Base-by-base conservation (phyloP, 306 rosid species). In the Heteromeles arbutifolia region DNA sequence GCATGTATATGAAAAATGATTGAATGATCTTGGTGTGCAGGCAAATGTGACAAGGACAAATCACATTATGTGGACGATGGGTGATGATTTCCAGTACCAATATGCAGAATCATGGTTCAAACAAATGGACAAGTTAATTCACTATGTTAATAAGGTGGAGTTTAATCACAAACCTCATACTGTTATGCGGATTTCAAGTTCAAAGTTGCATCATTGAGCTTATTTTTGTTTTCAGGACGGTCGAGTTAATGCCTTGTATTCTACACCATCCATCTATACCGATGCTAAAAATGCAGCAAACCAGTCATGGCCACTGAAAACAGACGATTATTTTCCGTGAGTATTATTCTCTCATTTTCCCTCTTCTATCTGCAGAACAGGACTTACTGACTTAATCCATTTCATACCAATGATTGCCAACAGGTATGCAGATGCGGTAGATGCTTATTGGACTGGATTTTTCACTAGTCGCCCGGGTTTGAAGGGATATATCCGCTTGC, bases 51-150 rank as follows among this genome's bases (percentile, higher is more conserved):
- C 98, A 1, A 85, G 91, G 87, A 85, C 91, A 25, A 90, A 87
- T 75, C 98, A 94, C 78, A 85, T 94, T 37, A 94, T 94, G 97
- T 94, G 94, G 94, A 94, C 98, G 64, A 94, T 94, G 98, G 98
- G 98, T 56, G 97, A 91, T 82, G 98, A 94, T 87, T 94, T 94
- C 74, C 78, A 50, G 73, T 94, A 94, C 85, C 97, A 91, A 75
- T 90, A 91, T 87, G 98, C 97, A 6, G 98, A 94, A 76, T 73
- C 89, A 69, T 94, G 97, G 98, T 94, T 91, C 77, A 94, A 85
- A 75, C 94, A 94, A 82, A 88, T 94, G 97, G 98, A 94, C 78
- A 94, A 85, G 78, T 75, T 94, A 25, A 90, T 94, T 86, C 92
- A 94, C 86, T 84, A 91, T 82, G 97, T 90, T 73, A 94, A 94